A percentile compares a stretch with the other conserved stretches of the same genome.
Conservation (phyloP, 208 protist genomes). For the Leptomonas pyrrhocoris region DNA sequence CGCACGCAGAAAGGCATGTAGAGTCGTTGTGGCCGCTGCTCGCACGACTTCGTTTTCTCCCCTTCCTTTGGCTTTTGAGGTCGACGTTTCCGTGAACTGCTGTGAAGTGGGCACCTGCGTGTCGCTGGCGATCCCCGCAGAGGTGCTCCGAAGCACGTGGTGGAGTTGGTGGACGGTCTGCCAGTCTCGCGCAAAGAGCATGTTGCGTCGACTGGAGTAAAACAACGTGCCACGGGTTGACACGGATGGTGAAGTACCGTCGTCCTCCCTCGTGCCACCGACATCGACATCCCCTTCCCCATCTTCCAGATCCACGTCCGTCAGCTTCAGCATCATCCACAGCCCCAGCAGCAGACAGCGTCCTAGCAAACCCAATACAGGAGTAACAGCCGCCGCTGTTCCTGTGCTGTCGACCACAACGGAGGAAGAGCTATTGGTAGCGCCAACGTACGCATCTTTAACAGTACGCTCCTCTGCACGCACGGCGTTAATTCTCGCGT, state of each 20-base stretch:
- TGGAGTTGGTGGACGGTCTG: slow-evolving; percentile 12
- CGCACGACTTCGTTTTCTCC: background rate
- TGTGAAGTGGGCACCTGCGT: background rate
- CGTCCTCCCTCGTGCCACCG: background rate
- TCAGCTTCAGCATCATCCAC: slow-evolving; percentile 23
- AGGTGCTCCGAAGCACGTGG: slow-evolving; percentile 2
- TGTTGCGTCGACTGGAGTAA: slow-evolving; percentile 26
- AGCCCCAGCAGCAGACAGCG: slow-evolving; percentile 25
- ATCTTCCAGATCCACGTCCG: slow-evolving; percentile 12
- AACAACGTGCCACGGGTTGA: slow-evolving; percentile 12
- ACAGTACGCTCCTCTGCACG: background rate
- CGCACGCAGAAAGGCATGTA: background rate
- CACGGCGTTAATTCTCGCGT: background rate
- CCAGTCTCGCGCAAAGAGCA: slow-evolving; percentile 31
- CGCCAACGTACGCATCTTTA: background rate
- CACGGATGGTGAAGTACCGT: background rate
- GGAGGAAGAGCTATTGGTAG: background rate
- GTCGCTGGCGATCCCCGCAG: background rate
- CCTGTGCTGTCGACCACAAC: no score
- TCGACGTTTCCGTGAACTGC: background rate
- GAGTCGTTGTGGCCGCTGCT: background rate
- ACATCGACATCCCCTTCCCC: background rate
- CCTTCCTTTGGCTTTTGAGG: background rate
- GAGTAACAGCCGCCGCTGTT: background rate
- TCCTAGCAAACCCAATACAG: slow-evolving; percentile 12